Base-by-base conservation (phyloP, 2,329 filamentous ascomycete species). In the Aspergillus ochraceoroseus region DNA sequence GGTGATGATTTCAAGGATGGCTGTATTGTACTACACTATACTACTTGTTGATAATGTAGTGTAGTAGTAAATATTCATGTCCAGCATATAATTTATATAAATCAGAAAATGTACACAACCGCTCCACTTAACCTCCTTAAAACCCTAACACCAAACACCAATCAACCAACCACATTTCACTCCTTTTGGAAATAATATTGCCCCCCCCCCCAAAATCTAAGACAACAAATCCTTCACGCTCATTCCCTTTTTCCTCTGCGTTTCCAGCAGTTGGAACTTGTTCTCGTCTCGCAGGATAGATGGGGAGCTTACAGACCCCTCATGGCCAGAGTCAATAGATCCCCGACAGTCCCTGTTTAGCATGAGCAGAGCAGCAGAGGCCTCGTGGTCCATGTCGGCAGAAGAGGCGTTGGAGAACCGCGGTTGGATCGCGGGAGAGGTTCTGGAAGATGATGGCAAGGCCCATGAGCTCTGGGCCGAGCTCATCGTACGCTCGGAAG, bases 351-450 rank as follows among this genome's bases (percentile, higher is more conserved):
- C 87, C 38, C 74, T 80, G 51, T 89, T 94, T 44, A 95, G 70
- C 88, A 95, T 94, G 61, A 95, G 65, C 52, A 95, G 63, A 2
- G 88, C 89, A 8, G 87, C 83, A 5, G 87, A 92, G 1, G 87
- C 89, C 61, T 92, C 87, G 46, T 88, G 82, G 47, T 87, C 83
- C 25, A 85, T 71, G 41, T 75, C 71, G 5, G 72, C 69, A 5
- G 70, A 52, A 65, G 19, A 72, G 66, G 44, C 73, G 65, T 22
- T 66, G 63, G 29, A 52, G 55, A 43, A 58, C 17, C 61, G 48
- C n/a, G 52, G 49, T 11, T 51, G 47, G 9, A 58, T 46, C 5
- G 49, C 47, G 2, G 57, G 57, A 2, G 57, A 60, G 7, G 47
- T 44, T 19, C 41, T 47, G 13, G 45, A 32, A 20, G 54, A 57